These are phyloP conservation scores for Thermochaetoides thermophila DNA, from an alignment of 495 filamentous ascomycete genomes.

Conservation along the genomic window DNA sequence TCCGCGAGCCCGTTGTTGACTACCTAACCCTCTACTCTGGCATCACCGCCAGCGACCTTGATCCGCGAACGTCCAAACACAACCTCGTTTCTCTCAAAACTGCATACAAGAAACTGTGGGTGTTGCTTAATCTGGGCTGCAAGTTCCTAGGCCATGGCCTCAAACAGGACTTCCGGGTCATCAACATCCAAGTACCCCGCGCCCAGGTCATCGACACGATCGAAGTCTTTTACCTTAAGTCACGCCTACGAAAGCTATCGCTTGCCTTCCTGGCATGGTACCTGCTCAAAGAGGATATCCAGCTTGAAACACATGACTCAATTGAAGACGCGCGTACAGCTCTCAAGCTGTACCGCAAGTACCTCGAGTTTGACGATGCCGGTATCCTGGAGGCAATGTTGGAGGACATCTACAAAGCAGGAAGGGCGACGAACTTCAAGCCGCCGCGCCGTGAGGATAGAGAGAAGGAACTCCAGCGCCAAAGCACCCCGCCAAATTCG, in stretches of 20 bases:
- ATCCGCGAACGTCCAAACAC: slow-evolving; percentile 55
- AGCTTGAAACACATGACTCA: slow-evolving; percentile 76
- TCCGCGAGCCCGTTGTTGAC: slow-evolving; percentile 83
- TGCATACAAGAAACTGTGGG: slow-evolving; percentile 96
- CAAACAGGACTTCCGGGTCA: slow-evolving; percentile 86
- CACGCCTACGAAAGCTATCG: slow-evolving; percentile 58
- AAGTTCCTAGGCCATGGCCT: slow-evolving; percentile 88
- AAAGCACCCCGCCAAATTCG: too few relatives aligned
- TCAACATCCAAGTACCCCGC: slow-evolving; percentile 92
- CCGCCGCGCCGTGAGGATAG: slow-evolving; percentile 39
- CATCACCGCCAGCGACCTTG: slow-evolving; percentile 71
- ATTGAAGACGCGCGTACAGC: slow-evolving; percentile 90
- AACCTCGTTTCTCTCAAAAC: slow-evolving; percentile 75
- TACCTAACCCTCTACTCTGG: slow-evolving; percentile 89
- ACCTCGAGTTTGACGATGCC: slow-evolving; percentile 71
- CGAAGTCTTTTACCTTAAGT: slow-evolving; percentile 63
- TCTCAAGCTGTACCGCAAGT: slow-evolving; percentile 78
- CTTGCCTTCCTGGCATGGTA: slow-evolving; percentile 80
- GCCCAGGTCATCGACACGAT: slow-evolving; percentile 86
- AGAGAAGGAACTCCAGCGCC: too few relatives aligned
- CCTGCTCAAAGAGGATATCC: slow-evolving; percentile 80
- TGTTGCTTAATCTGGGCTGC: slow-evolving; percentile 86
- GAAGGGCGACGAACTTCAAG: slow-evolving; percentile 54
- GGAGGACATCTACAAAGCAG: slow-evolving; percentile 67
- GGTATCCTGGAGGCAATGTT: slow-evolving; percentile 67